Evolutionary conservation across 805 yeast species (phyloP), one percentile per base, ranked within the genome.

Genomic region (Hanseniaspora vineae): DNA sequence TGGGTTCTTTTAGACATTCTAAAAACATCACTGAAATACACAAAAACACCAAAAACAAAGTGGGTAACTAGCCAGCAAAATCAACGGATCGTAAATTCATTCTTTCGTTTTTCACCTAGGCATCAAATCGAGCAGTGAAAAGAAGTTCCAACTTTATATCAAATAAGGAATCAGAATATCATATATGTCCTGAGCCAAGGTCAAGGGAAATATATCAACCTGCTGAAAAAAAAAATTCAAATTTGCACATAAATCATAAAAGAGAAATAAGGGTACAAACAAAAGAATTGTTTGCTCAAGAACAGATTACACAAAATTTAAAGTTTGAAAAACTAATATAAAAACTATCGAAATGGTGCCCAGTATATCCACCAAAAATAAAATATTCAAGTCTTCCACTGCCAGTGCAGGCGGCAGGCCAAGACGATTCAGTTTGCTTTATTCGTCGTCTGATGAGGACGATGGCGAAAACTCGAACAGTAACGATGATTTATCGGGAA

Each of bases 371-470:
- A 33, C 14, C 15, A 33, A 5, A 33, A 13, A 13, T 12, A 33
- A 33, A 13, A 33, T 13, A 13, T 33, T 33, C 37, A 33, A 33
- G 15, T 33, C 37, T 13, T 13, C 14, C 37, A 13, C 37, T 33
- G 37, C 37, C 14, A n/a, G 37, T 33, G 23, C 32, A 35, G 31
- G 12, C 2, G 31, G 37, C 18, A 59, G 65, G 49, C 70, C 68
- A 44, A 65, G 74, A 57, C 60, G 69, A 51, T 71, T 71, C 51
- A 67, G 73, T 52, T 54, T 71, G 23, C 58, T 71, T 12, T 71
- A 70, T 48, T 69, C 73, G n/a, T 70, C 70, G 19, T 61, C 63
- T 5, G 50, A 48, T 33, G 50, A 48, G n/a, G 48, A 45, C 9
- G 50, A 43, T 2, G 49, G 39, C 14, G 64, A 59, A 44, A 49